Base-by-base conservation (phyloP, 176 grass and related monocot genomes). In the Carex kokanica region DNA sequence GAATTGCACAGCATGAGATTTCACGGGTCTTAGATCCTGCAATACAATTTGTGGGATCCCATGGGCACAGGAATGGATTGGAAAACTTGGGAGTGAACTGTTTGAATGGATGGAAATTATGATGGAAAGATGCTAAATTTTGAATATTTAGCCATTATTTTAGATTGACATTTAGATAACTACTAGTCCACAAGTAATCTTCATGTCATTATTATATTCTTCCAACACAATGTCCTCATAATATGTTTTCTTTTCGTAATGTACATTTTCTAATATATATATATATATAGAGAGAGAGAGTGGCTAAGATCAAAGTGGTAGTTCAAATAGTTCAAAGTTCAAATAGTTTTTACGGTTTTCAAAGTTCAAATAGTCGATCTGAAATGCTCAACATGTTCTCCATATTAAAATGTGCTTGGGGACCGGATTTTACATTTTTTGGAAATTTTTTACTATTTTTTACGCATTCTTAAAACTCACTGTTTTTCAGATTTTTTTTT, bases 111-210 rank as follows among this genome's bases (percentile, higher is more conserved):
- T 32, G 29, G 64, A 32, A 64, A 66, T 66, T 34, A 16, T 66
- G 31, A 36, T 17, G 64, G 64, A 66, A 64, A 7, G 15, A 66
- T 66, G 24, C 64, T 66, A 13, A 66, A 34, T 15, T 64, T 36
- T 70, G 2, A 16, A 41, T 62, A n/a, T 70, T 70, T 41, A 43
- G 9, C 16, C 5, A 17, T 69, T 69, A 69, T n/a, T 70, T 3
- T 41, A 18, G 34, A 70, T 70, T 70, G 66, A 41, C 66, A 70
- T 70, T 16, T n/a, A 70, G 34, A 70, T 40, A 70, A 40, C 66
- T n/a, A 20, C 7, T 70, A 70, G 32, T 70, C 41, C 60, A 70
- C 66, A 41, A 41, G 66, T 70, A 70, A 70, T 70, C 38, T 69
- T 40, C 15, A 69, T 40, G 14, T 41, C 40, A 70, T 70, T 41